Base-by-base conservation (phyloP, 2,329 filamentous ascomycete genomes). In the Beauveria scarabaeidicola region DNA sequence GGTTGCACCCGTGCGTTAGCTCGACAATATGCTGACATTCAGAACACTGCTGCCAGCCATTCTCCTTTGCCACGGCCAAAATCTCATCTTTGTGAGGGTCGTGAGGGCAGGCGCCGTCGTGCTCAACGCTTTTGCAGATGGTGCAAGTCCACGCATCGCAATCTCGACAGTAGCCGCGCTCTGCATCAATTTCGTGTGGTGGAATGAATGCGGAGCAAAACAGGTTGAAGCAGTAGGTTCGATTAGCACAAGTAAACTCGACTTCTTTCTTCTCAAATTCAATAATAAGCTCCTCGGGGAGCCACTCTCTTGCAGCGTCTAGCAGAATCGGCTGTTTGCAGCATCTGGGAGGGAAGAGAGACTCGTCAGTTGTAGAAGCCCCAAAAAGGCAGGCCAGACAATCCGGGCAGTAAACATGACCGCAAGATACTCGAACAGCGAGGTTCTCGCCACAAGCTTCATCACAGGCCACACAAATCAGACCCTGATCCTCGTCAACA, bases 11-110 rank as follows among this genome's bases (percentile, higher is more conserved):
- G 1, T 47, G 27, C 0, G 66, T 44, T 0, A 81, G 67, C 66
- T 82, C 79, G 0, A 85, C 72, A n/a, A 84, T 44, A 0, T 69
- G 59, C 2, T 61, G 63, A 61, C 82, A 85, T 0, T 62, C 15
- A 32, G 8, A 54, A 59, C 81, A 85, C 2, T 75, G 70, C 64
- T 79, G 75, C 81, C 81, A 85, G 1, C 74, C 72, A 4, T 78
- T 66, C 1, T 69, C 61, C 0, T 62, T 61, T 0, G 78, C 79
- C 0, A 77, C 55, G 0, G 67, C 56, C 0, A 82, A 59, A 1
- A 81, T 58, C 40, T 72, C 63, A 44, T 77, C 68, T 0, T 76
- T 61, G 0, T 66, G 65, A 0, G 65, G 63, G 53, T 84, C 78
- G 0, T 74, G 53, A 0, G 77, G 75, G 63, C 81, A 85, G 1